Evolutionary conservation across 768 basidiomycete species (phyloP).

Genomic region (Calocera viscosa): DNA sequence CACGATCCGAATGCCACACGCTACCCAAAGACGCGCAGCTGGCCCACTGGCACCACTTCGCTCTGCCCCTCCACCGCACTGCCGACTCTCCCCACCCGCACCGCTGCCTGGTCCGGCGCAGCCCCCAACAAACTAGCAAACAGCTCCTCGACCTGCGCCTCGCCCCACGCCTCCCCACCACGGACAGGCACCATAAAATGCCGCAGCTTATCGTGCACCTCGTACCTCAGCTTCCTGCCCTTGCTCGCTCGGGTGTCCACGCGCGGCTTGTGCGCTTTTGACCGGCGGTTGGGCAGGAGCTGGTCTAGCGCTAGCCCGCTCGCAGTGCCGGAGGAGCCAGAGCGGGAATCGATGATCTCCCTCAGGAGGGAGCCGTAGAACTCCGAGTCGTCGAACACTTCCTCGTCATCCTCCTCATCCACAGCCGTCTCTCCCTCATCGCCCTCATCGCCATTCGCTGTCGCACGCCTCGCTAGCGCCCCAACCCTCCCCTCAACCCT

Average conservation of each 20-base stretch:
- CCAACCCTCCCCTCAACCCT: constrained; percentile 39
- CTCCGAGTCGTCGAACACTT: constrained; percentile 73
- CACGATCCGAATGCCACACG: neutral
- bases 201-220: constrained; percentile 89
- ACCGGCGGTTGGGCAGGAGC: constrained; percentile 19
- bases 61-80: neutral
- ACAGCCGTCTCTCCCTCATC: constrained; percentile 27
- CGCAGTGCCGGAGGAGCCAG: neutral
- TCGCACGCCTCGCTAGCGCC: neutral
- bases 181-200: constrained; percentile 90
- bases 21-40: constrained; percentile 1
- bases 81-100: neutral
- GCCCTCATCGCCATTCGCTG: constrained; percentile 10
- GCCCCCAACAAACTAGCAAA: constrained; percentile 73
- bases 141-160: constrained; percentile 90
- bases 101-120: neutral
- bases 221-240: constrained; percentile 87
- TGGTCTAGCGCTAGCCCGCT: neutral
- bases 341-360: constrained; percentile 70
- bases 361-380: constrained; percentile 87
- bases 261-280: constrained; percentile 47
- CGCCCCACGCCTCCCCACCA: constrained; percentile 55
- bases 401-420: constrained; percentile 16
- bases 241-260: constrained; percentile 96
- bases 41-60: neutral